Base-by-base conservation (phyloP, 441 rosid genomes). In the Theobroma grandiflorum region DNA sequence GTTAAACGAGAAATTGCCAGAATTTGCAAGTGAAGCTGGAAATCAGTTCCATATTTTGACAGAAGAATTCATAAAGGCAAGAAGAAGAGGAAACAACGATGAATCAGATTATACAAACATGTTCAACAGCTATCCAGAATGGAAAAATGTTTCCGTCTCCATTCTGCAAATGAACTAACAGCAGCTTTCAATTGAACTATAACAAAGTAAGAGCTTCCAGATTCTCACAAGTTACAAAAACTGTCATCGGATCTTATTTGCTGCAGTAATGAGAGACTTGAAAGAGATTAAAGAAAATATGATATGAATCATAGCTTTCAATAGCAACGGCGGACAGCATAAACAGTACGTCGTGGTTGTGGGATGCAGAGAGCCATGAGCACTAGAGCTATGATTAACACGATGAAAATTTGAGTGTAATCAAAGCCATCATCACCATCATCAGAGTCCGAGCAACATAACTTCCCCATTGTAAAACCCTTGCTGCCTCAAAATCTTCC, bases 351-450 rank as follows among this genome's bases (percentile, higher is more conserved):
- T 2, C 55, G 75, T 0, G 12, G 84, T 12, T 14, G 83, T 16
- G 75, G 82, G 61, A 6, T 16, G 85, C 83, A 87, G 70, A 79
- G 5, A n/a, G 75, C 42, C 82, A 87, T 69, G 76, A 85, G 8
- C 35, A 52, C 76, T 22, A 87, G 72, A 76, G 80, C 82, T 62
- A 83, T 35, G 38, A 85, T 16, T 26, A 82, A 8, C 47, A 72
- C 61, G 7, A 87, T 8, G 18, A 85, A 11, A 38, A 85, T 0
- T 10, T 10, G 49, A 0, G 43, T n/a, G 33, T 71, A 59, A 78
- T 78, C 80, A 0, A 70, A 37, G 11, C 78, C 82, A 4, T 49
- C 82, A 50, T 70, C 86, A 12, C 55, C 82, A 50, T 70, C 86
- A 12, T 76, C 84, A 2, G 77, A 77, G 0, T 43, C 74, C 47